phyloP scores from a whole-genome alignment of 208 protist species.

The Borovskyia barvae region DNA sequence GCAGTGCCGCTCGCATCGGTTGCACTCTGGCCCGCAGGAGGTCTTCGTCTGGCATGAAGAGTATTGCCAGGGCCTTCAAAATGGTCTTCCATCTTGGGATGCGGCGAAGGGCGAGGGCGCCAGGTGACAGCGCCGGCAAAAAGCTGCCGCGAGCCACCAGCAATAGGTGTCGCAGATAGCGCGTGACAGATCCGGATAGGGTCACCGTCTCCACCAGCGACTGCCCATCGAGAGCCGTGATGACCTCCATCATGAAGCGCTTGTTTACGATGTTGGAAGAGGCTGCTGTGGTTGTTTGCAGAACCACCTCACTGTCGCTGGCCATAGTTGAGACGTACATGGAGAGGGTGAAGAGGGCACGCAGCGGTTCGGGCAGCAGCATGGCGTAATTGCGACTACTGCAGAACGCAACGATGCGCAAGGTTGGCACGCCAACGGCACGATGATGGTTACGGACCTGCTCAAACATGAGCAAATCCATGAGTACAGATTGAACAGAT shows the following conservation, averaged over 20 bases:
- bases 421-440: constrained; percentile 25
- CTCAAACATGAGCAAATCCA: constrained; percentile 73
- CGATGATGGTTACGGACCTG: constrained; percentile 27
- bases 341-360: constrained; percentile 76
- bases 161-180: constrained; percentile 80
- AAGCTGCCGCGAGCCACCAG: constrained; percentile 67
- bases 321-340: constrained; percentile 72
- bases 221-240: constrained; percentile 41
- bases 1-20: constrained; percentile 11
- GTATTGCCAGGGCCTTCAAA: constrained; percentile 52
- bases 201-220: constrained; percentile 66
- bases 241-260: constrained; percentile 70
- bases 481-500: constrained; percentile 57
- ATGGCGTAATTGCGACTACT: constrained; percentile 42
- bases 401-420: constrained; percentile 85
- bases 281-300: constrained; percentile 53
- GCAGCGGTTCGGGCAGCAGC: constrained; percentile 63
- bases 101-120: constrained; percentile 36
- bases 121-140: constrained; percentile 16
- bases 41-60: constrained; percentile 64
- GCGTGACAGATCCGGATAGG: constrained; percentile 45
- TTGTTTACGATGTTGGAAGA: constrained; percentile 80
- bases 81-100: constrained; percentile 34
- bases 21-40: constrained; percentile 10
- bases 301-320: constrained; percentile 80